Evolutionary conservation across 1,284 basidiomycete genomes (phyloP), one percentile per base, ranked within the genome.

Genomic region (Porogramme epimiltina): DNA sequence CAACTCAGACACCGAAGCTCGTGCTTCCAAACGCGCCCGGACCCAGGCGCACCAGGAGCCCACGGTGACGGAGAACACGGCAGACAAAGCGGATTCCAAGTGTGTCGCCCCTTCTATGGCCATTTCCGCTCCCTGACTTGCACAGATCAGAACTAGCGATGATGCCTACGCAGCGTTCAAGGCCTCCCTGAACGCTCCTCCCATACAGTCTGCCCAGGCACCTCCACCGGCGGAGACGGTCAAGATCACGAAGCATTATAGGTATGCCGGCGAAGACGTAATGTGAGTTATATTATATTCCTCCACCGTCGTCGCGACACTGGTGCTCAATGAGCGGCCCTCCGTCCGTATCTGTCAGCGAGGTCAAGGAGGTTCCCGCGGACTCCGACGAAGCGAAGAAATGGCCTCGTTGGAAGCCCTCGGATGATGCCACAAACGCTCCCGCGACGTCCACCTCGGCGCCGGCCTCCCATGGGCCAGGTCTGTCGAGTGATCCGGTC

Each of bases 261-360:
- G 80, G 28, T 93, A 87, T 62, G 90, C 89, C 1, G 89, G 90
- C 19, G 84, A 91, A 58, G 79, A 84, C 31, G 75, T 87, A 42
- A 71, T 75, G 90, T 90, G 67, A 65, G 87, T 76, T 5, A 19
- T 43, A 38, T 31, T 49, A 20, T 34, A 37, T 45, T 34, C n/a
- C 11, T 38, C 49, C 16, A 47, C 36, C 37, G 20, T 31, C 26
- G 13, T 18, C 39, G 39, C 22, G 13, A 41, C 20, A 2, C 67
- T 59, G 58, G 44, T 59, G 59, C 47, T 45, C 34, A 38, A 31
- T 44, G 58, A 60, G 56, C 49, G 47, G n/a, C 38, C 22, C 37
- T 45, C 13, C 34, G 33, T 13, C 20, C 23, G 25, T 39, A 58
- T 37, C 34, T 18, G 13, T 15, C 63, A 92, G 90, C 47, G 84